phyloP scores from a whole-genome alignment of 148 eudicot species.

The Tetragonia tetragonoides region DNA sequence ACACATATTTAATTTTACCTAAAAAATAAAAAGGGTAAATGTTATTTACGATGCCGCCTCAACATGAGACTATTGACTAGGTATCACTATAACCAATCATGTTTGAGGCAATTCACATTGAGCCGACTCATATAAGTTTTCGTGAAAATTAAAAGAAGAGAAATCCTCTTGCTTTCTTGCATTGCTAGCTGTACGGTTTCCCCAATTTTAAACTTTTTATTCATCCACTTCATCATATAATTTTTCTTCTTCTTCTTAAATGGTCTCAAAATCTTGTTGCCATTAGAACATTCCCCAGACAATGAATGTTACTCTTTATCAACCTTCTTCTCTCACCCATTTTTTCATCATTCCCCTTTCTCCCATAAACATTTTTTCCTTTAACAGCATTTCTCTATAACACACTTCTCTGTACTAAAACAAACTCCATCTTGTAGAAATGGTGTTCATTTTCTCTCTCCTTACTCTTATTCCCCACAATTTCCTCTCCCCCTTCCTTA shows the following conservation, averaged over 20 bases:
- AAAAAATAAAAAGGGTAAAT: too few species aligned
- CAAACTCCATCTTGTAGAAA: not conserved
- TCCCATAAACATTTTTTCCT: conserved; percentile 9
- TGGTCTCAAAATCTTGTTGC: not conserved
- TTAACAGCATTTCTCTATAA: not conserved
- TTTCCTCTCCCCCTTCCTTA: not conserved
- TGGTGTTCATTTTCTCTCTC: not conserved
- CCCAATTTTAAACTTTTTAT: not conserved
- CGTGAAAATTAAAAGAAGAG: too few species aligned
- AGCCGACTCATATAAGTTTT: too few species aligned
- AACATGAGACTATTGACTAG: too few species aligned
- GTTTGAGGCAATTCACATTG: too few species aligned
- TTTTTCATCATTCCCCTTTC: too few species aligned
- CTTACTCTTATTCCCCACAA: not conserved
- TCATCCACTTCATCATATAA: not conserved
- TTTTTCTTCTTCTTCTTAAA: not conserved
- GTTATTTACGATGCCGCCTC: too few species aligned
- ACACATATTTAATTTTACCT: too few species aligned
- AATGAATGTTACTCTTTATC: conserved; percentile 30
- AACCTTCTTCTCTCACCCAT: too few species aligned
- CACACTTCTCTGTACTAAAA: not conserved
- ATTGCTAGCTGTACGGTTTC: too few species aligned
- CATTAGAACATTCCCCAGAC: conserved; percentile 34
- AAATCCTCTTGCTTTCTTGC: not conserved
- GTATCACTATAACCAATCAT: too few species aligned